Evolutionary conservation across 768 basidiomycete species (phyloP).

Genomic region (Mycena capillaripes): DNA sequence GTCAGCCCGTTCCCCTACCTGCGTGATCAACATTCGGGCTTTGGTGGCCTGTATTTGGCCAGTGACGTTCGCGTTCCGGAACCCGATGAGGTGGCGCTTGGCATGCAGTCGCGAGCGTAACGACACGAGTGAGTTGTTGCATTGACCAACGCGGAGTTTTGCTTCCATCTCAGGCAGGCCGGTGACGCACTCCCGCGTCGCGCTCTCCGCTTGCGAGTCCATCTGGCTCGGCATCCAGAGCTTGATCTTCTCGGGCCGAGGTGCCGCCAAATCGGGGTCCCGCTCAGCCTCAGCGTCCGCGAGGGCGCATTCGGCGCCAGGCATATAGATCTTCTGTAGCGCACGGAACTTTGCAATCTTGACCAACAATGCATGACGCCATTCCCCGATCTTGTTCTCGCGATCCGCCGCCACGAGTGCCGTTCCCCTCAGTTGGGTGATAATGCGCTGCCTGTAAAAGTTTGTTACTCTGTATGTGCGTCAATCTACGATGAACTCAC

Average conservation of each 20-base stretch:
- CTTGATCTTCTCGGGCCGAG: conserved; percentile 21
- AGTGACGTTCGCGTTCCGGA: conserved; percentile 7
- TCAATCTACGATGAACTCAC: conserved; percentile 21
- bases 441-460: neutral
- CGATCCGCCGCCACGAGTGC: conserved; percentile 6
- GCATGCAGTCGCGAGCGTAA: conserved; percentile 21
- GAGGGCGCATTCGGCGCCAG: conserved; percentile 10
- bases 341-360: conserved; percentile 19
- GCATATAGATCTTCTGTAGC: conserved; percentile 20
- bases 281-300: conserved; percentile 10
- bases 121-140: neutral
- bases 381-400: conserved; percentile 20
- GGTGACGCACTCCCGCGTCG: neutral
- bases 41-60: conserved; percentile 12
- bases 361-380: conserved; percentile 1
- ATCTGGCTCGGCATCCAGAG: conserved; percentile 21
- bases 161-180: conserved; percentile 17
- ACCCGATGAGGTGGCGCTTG: conserved; percentile 23
- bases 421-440: neutral
- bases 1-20: conserved; percentile 20
- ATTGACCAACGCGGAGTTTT: conserved; percentile 20
- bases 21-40: conserved; percentile 7
- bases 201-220: neutral
- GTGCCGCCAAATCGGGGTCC: neutral
- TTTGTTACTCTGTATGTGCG: too few relatives aligned